phyloP scores from a whole-genome alignment of 179 eudicot species.

The Spergularia azorica region DNA sequence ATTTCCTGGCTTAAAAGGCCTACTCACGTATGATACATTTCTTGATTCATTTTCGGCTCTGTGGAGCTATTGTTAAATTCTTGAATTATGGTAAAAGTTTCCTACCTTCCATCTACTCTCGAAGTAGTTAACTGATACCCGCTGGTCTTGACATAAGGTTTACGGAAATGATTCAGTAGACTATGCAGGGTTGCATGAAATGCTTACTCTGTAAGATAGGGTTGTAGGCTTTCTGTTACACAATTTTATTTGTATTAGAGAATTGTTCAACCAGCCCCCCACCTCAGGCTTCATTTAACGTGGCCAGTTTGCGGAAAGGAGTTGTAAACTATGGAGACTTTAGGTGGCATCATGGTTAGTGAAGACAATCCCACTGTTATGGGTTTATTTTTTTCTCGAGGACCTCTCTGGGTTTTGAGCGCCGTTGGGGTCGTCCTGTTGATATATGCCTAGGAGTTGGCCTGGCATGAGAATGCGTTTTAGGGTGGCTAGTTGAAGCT shows the following conservation, averaged over 20 bases:
- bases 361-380: neutral
- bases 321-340: neutral
- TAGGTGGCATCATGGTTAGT: neutral
- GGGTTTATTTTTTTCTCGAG: neutral
- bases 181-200: neutral
- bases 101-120: neutral
- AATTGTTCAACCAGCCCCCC: neutral
- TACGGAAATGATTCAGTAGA: neutral
- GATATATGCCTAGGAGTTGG: neutral
- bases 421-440: no score
- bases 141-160: neutral
- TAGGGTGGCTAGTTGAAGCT: neutral
- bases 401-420: no score
- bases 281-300: neutral
- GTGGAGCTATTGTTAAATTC: no score
- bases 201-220: no score
- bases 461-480: neutral
- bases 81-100: neutral
- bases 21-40: neutral
- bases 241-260: neutral
- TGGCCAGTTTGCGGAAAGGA: neutral
- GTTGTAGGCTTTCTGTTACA: neutral
- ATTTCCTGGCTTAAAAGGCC: constrained; percentile 11
- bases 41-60: neutral
- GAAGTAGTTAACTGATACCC: no score